Base-by-base conservation (phyloP, 345 rosid genomes). In the Gossypium herbaceum region DNA sequence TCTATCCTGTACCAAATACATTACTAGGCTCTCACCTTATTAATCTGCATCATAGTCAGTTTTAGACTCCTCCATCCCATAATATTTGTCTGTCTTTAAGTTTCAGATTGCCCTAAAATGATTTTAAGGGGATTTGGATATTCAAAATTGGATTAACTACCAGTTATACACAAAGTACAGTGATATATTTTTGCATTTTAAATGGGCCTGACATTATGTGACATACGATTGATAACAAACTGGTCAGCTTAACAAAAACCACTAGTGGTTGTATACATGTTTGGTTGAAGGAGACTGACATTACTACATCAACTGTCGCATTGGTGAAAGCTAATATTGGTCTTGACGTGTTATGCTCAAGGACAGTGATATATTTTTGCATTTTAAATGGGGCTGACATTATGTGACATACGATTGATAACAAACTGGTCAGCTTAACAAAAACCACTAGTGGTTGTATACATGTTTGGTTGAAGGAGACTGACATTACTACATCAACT, bases 271-370 rank as follows among this genome's bases (percentile, higher is more conserved):
- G n/a, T 13, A 29, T 69, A 2, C 24, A 43, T 64, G n/a, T 54
- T 66, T 20, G 51, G 41, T 22, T 78, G 67, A 79, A 75, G 64
- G 72, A 41, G 43, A 47, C 47, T 77, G 67, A 63, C 76, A 55
- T 71, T 62, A 19, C 72, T 65, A 12, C 79, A 71, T 77, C 41
- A 22, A 75, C 89, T 93, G 99, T 78, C 89, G 99, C 45, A 89
- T 95, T 77, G 98, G 97, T 77, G 99, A 47, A 47, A 12, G 13
- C 51, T 47, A 47, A 11, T 47, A 47, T 47, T 47, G 51, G 12
- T 47, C 12, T 24, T 78, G 65, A 65, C 39, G 4, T 29, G 39
- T 29, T 29, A 29, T 29, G 34, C 34, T 29, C 34, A 29, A 29
- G 34, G 34, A 29, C 12, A 29, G 44, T 61, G 43, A 13, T 16